A percentile compares a stretch with the other conserved stretches of the same genome.
These are phyloP conservation scores for Sphaerosporella brunnea DNA, from an alignment of 495 filamentous ascomycete species.

Conservation along the genomic window DNA sequence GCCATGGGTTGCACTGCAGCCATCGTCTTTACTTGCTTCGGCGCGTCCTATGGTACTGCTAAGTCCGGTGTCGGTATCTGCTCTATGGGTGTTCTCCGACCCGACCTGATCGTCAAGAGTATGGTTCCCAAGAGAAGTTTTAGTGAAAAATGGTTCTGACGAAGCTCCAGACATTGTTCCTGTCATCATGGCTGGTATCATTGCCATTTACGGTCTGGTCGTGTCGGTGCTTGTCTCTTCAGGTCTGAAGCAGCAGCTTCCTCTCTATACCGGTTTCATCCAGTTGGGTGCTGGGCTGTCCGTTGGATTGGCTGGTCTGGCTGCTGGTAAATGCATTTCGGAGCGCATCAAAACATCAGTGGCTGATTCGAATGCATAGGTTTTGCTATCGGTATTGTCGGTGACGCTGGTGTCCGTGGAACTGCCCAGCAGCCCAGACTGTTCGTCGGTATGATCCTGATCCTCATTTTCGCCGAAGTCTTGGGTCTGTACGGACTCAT, in stretches of 20 bases:
- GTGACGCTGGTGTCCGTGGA: constrained; percentile 96
- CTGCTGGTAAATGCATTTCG: constrained; percentile 48
- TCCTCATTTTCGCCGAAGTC: constrained; percentile 99
- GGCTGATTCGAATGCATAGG: too few species aligned
- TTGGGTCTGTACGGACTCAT: constrained; percentile 98
- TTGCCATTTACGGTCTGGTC: constrained; percentile 98
- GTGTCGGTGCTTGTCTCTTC: constrained; percentile 96
- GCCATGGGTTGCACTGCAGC: constrained; percentile 96
- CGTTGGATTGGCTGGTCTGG: constrained; percentile 91
- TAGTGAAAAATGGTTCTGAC: not conserved
- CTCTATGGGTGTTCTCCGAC: constrained; percentile 91
- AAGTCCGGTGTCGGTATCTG: constrained; percentile 98
- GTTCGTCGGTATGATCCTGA: constrained; percentile 99
- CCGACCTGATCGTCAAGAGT: constrained; percentile 99
- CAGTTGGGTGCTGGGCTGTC: constrained; percentile 92
- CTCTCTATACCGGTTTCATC: constrained; percentile 90
- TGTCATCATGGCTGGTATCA: constrained; percentile 99
- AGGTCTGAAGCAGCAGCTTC: constrained; percentile 58
- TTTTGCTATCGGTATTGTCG: constrained; percentile 97
- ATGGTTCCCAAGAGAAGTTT: constrained; percentile 29
- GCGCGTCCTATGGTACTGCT: constrained; percentile 94
- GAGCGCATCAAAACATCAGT: not conserved
- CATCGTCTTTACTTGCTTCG: constrained; percentile 98
- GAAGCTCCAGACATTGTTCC: constrained; percentile 70
- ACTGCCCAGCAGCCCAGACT: constrained; percentile 93